phyloP scores from a whole-genome alignment of 257 asterid species.

The Solanum tarapatanum region DNA sequence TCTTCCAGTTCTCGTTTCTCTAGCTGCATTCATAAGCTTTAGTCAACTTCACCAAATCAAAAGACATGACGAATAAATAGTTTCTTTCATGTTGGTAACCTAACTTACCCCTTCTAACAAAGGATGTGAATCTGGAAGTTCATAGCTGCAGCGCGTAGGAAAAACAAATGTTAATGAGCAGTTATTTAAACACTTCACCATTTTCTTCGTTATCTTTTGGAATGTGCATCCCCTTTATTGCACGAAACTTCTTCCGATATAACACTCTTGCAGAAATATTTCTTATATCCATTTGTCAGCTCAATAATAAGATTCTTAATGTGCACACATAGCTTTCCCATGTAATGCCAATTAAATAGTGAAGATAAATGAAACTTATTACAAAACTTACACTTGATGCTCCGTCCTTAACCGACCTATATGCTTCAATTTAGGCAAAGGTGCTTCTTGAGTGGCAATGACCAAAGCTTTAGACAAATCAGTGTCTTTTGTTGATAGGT shows the following conservation, averaged over 20 bases:
- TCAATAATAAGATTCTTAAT: background rate
- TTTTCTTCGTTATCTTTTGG: background rate
- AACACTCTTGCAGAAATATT: background rate
- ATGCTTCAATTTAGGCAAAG: conserved; percentile 11
- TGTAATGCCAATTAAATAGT: background rate
- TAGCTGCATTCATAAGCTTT: conserved; percentile 8
- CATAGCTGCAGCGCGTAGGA: conserved; percentile 6
- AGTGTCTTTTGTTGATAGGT: background rate
- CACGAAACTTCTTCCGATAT: background rate
- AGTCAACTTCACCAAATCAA: background rate
- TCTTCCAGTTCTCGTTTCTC: conserved; percentile 11
- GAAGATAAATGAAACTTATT: background rate
- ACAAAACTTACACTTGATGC: conserved; percentile 26
- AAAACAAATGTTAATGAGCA: background rate
- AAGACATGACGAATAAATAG: background rate
- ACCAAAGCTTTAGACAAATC: conserved; percentile 17
- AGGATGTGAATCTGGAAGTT: conserved; percentile 14
- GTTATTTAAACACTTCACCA: background rate
- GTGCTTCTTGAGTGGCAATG: conserved; percentile 4
- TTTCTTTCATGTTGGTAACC: background rate
- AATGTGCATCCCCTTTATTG: background rate
- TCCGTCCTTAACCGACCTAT: conserved; percentile 1
- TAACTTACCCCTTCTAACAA: conserved; percentile 16
- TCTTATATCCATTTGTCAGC: background rate
- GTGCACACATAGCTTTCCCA: background rate